phyloP scores from a whole-genome alignment of 495 filamentous ascomycete genomes.

The Zalerion maritima region DNA sequence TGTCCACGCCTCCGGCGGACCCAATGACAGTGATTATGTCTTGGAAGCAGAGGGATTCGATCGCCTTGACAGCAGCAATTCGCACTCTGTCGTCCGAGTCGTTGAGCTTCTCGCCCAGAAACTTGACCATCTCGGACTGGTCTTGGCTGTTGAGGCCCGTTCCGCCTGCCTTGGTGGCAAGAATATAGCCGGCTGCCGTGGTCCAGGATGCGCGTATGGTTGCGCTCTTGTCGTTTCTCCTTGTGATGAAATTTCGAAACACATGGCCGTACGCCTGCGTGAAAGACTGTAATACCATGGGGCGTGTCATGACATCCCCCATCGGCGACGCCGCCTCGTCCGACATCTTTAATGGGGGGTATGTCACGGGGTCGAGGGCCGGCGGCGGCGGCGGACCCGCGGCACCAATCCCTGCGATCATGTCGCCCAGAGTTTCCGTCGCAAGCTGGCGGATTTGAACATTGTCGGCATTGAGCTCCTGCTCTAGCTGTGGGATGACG shows the following conservation, averaged over 20 bases:
- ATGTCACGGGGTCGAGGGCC: conserved; percentile 60
- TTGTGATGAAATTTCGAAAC: conserved; percentile 68
- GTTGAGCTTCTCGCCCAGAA: conserved; percentile 62
- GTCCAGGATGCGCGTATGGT: conserved; percentile 75
- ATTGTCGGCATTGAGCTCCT: conserved; percentile 82
- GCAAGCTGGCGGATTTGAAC: conserved; percentile 71
- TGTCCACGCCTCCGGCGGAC: conserved; percentile 51
- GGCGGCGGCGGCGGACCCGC: conserved; percentile 65
- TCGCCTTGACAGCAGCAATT: conserved; percentile 66
- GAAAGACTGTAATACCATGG: conserved; percentile 71
- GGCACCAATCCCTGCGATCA: conserved; percentile 80
- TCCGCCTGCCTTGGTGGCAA: conserved; percentile 68
- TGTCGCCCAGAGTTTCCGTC: conserved; percentile 86
- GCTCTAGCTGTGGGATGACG: conserved; percentile 86
- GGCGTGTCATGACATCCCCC: conserved; percentile 55
- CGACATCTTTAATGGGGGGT: conserved; percentile 57
- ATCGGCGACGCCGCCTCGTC: conserved; percentile 35
- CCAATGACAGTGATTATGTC: conserved; percentile 72
- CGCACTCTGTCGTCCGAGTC: conserved; percentile 87
- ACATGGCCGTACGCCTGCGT: conserved; percentile 59
- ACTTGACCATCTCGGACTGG: conserved; percentile 53
- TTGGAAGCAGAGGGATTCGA: conserved; percentile 61
- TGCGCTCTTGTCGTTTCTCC: conserved; percentile 70
- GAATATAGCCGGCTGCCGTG: conserved; percentile 66
- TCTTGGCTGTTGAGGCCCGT: conserved; percentile 68